Conservation (phyloP, 192 early-diverging fungal species). For the Rhizophagus clarus region DNA sequence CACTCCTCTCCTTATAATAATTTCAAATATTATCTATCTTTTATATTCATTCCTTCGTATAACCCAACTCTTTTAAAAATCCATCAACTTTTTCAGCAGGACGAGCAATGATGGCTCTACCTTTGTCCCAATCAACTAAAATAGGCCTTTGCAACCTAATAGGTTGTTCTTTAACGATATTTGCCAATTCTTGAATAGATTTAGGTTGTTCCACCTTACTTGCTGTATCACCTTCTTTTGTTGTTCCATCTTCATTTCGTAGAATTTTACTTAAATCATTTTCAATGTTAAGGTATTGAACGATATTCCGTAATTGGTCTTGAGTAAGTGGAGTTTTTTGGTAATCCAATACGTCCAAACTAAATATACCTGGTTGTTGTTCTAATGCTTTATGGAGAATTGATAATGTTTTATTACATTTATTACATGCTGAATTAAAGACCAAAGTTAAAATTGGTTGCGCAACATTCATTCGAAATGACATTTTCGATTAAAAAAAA, state of each 20-base stretch:
- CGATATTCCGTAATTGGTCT: constrained; percentile 8
- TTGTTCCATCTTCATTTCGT: neutral
- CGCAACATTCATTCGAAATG: neutral
- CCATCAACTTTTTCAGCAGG: constrained; percentile 11
- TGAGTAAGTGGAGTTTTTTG: constrained; percentile 15
- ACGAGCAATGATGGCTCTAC: constrained; percentile 31
- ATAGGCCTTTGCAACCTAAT: constrained; percentile 17
- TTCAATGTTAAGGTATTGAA: constrained; percentile 5
- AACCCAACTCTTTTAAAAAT: constrained; percentile 26
- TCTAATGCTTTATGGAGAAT: constrained; percentile 4
- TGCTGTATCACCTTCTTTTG: neutral
- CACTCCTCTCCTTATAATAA: neutral
- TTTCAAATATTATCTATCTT: too few species aligned
- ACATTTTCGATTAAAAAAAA: neutral
- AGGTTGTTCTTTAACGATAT: constrained; percentile 16
- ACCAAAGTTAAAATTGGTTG: constrained; percentile 14
- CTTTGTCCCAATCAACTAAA: constrained; percentile 27
- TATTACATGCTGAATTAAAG: constrained; percentile 2
- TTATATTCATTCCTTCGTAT: constrained; percentile 4
- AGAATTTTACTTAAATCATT: constrained; percentile 8
- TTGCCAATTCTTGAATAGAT: neutral
- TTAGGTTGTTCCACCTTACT: neutral
- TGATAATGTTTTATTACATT: neutral
- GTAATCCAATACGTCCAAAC: constrained; percentile 12
- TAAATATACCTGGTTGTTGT: constrained; percentile 6